These are phyloP conservation scores for Aspergillus phoenicis DNA, from an alignment of 2,329 filamentous ascomycete genomes.

Conservation along the genomic window DNA sequence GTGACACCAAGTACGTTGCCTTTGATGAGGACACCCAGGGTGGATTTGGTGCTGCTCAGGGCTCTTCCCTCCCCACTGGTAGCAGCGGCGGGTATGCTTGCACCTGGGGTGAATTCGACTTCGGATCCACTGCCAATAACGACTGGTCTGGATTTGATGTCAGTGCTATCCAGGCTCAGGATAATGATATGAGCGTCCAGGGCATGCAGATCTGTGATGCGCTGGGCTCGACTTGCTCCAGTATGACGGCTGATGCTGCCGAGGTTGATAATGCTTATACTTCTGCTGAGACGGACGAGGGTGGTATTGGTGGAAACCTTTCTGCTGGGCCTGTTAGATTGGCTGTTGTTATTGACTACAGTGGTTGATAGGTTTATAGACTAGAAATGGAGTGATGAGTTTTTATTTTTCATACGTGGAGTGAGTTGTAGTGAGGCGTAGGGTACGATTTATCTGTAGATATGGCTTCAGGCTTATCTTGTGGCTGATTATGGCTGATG, in stretches of 20 bases:
- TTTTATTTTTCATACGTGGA: no score
- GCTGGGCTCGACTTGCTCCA: constrained; percentile 32
- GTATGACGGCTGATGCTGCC: constrained; percentile 28
- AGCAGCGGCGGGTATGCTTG: constrained; percentile 37
- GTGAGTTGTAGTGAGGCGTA: no score
- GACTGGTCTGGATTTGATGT: constrained; percentile 46
- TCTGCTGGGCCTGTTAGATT: constrained; percentile 27
- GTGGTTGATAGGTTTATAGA: constrained; percentile 22
- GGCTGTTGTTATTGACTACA: constrained; percentile 33
- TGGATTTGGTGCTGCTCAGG: constrained; percentile 34
- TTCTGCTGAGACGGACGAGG: constrained; percentile 26
- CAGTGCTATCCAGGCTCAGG: constrained; percentile 40
- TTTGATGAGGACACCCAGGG: constrained; percentile 41
- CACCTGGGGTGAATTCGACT: constrained; percentile 46
- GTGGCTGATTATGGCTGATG: no score
- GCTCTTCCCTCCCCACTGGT: constrained; percentile 31
- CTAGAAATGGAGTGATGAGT: not conserved
- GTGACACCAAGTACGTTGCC: constrained; percentile 41
- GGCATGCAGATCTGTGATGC: constrained; percentile 42
- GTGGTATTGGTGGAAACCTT: constrained; percentile 41
- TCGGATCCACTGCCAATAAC: constrained; percentile 35
- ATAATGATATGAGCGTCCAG: constrained; percentile 33
- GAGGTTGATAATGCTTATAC: constrained; percentile 39
- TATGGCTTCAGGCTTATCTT: no score
- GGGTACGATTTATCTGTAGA: no score